Percentiles rank a stretch among this genome's conserved stretches.
These are phyloP conservation scores for Tephrocybe rancida DNA, from an alignment of 768 basidiomycete species.

Conservation along the genomic window DNA sequence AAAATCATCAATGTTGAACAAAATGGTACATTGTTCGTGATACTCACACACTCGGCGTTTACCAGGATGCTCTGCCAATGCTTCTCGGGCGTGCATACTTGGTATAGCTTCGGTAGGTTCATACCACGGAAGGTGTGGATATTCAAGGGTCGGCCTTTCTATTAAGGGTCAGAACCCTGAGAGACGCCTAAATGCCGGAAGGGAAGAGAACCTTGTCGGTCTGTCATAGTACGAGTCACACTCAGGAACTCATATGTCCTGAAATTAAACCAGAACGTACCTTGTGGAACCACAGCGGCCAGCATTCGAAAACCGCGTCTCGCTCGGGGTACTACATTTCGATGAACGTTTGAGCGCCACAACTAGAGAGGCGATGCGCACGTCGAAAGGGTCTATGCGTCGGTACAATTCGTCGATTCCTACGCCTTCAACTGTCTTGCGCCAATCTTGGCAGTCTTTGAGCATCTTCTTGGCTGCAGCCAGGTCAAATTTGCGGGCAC, in stretches of 20 bases:
- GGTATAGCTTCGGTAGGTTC: slow-evolving; percentile 58
- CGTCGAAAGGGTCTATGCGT: slow-evolving; percentile 70
- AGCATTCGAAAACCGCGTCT: slow-evolving; percentile 68
- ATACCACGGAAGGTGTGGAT: slow-evolving; percentile 65
- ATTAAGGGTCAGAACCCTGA: slow-evolving; percentile 6
- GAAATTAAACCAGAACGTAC: slow-evolving; percentile 31
- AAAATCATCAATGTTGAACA: not conserved
- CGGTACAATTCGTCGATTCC: slow-evolving; percentile 69
- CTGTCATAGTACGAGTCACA: slow-evolving; percentile 32
- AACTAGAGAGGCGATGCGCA: slow-evolving; percentile 35
- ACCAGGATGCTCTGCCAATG: slow-evolving; percentile 69
- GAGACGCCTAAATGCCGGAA: not conserved
- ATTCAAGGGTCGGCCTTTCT: slow-evolving; percentile 76
- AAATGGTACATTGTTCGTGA: not conserved
- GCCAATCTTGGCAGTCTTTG: slow-evolving; percentile 67
- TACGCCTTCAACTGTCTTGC: slow-evolving; percentile 59
- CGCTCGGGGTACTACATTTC: slow-evolving; percentile 68
- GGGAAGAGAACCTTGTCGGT: slow-evolving; percentile 60
- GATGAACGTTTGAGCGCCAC: not conserved
- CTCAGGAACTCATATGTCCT: not conserved
- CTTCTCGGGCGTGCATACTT: slow-evolving; percentile 56
- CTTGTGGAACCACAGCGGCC: slow-evolving; percentile 84
- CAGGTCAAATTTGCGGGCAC: slow-evolving; percentile 67
- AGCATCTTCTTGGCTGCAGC: slow-evolving; percentile 67
- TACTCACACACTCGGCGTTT: slow-evolving; percentile 56